Conservation (phyloP, 2,329 filamentous ascomycete genomes). For the Aspergillus caelatus region DNA sequence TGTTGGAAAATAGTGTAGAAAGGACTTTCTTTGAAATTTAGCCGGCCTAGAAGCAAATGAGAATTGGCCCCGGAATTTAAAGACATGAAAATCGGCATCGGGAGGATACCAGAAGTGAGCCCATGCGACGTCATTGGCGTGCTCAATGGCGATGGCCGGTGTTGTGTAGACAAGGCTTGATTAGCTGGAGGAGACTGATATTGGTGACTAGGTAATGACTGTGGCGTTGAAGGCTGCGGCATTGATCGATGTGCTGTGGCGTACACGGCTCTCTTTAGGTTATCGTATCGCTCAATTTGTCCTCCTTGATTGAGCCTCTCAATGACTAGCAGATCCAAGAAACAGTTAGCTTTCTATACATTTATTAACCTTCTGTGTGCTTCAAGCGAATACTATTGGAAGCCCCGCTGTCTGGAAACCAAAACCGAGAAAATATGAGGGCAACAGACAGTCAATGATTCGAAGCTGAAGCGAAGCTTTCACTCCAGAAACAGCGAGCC, state of each 20-base stretch:
- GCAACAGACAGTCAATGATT: constrained; percentile 73
- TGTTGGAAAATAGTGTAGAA: constrained; percentile 75
- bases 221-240: constrained; percentile 31
- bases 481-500: constrained; percentile 76
- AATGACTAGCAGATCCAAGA: constrained; percentile 24
- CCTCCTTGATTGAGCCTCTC: constrained; percentile 29
- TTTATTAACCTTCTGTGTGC: not conserved
- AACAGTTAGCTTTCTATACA: not conserved
- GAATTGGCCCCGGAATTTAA: constrained; percentile 8
- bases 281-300: constrained; percentile 33
- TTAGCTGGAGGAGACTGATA: constrained; percentile 28
- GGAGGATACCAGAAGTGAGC: constrained; percentile 29
- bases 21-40: constrained; percentile 74
- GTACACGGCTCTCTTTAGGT: constrained; percentile 36
- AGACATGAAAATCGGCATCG: constrained; percentile 7
- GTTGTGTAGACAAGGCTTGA: constrained; percentile 29
- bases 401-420: not conserved
- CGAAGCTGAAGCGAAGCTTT: constrained; percentile 81
- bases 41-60: constrained; percentile 46
- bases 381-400: not conserved
- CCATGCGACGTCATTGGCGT: constrained; percentile 35
- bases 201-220: constrained; percentile 26
- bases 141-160: constrained; percentile 30
- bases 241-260: constrained; percentile 29
- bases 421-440: constrained; percentile 2